Base-by-base conservation (phyloP, 2,329 filamentous ascomycete species). In the Aspergillus alliaceus region DNA sequence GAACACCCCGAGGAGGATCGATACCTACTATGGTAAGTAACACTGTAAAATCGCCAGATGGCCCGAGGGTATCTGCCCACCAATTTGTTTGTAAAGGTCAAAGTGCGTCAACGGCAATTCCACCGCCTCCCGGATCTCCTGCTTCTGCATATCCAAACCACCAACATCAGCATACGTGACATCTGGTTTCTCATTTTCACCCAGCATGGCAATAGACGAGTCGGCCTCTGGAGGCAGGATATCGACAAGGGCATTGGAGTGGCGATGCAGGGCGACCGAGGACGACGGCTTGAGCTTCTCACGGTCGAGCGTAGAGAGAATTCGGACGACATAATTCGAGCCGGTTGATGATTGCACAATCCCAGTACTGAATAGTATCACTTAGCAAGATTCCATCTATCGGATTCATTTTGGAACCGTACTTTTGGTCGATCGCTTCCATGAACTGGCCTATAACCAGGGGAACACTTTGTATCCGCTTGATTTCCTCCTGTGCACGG, bases 371-470 rank as follows among this genome's bases (percentile, higher is more conserved):
- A 42, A 56, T 14, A 25, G 24, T 48, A 2, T 18, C 9, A 14
- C 25, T 68, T 53, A 66, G 62, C 15, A 52, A 35, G n/a, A 35
- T 2, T 3, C 18, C 37, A 6, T 37, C 54, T 3, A 54, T 24
- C 15, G 46, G 14, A 2, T 51, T 15, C 42, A 47, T 49, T 25
- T 35, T 47, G 14, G 31, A 24, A 51, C 59, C 85, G 75, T 84
- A 96, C 91, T 97, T 99, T 79, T 99, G 95, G 76, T 99, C 95
- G 73, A 99, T 99, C 55, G 95, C 95, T 79, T 99, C 95, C 95
- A 99, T 99, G 74, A 99, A 99, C 79, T 99, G 95, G 59, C 95
- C 95, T 74, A 99, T 99, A 62, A 99, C 95, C 61, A 99, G 80
- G 27, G 95, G 95, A 54, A 99, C 95, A 76, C 92, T 97, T 81